phyloP scores from a whole-genome alignment of 2,329 filamentous ascomycete species.

The Lecanosticta acicola region DNA sequence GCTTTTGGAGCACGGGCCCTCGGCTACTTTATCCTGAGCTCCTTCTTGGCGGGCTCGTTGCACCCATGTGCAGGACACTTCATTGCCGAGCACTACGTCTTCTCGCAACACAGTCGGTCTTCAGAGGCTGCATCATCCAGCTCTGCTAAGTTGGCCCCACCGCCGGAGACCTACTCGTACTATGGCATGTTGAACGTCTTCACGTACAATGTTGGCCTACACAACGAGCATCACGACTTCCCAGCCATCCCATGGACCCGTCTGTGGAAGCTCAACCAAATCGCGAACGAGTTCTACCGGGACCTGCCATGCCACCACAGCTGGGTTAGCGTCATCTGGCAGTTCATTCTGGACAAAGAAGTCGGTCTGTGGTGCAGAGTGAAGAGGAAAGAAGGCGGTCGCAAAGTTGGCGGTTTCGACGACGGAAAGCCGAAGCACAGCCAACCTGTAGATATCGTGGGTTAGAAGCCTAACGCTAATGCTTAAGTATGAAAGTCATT shows the following conservation, averaged over 20 bases:
- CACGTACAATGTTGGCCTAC: slow-evolving; percentile 94
- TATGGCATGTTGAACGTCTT: slow-evolving; percentile 88
- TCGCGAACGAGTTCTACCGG: slow-evolving; percentile 87
- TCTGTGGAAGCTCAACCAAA: slow-evolving; percentile 67
- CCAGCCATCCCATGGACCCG: slow-evolving; percentile 93
- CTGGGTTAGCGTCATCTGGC: slow-evolving; percentile 92
- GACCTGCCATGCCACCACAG: slow-evolving; percentile 80
- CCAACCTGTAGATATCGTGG: slow-evolving; percentile 14
- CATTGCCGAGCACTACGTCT: slow-evolving; percentile 81
- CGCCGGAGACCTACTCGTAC: slow-evolving; percentile 95
- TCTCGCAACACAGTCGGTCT: slow-evolving; percentile 49
- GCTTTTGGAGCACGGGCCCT: slow-evolving; percentile 59
- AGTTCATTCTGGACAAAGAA: slow-evolving; percentile 84
- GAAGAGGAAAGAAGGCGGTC: slow-evolving; percentile 76
- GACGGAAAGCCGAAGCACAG: slow-evolving; percentile 7
- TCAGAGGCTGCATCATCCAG: slow-evolving; percentile 33
- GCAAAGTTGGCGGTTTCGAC: slow-evolving; percentile 46
- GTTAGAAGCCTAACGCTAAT: not conserved
- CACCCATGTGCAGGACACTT: slow-evolving; percentile 96
- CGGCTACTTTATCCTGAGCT: slow-evolving; percentile 79
- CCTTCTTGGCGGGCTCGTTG: slow-evolving; percentile 86
- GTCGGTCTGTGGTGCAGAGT: slow-evolving; percentile 89
- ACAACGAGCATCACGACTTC: slow-evolving; percentile 99
- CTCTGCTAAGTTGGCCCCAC: slow-evolving; percentile 44
- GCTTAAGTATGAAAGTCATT: too few species aligned